Evolutionary conservation across 495 filamentous ascomycete species (phyloP), one percentile per base, ranked within the genome.

Genomic region (Penicillium subrubescens): DNA sequence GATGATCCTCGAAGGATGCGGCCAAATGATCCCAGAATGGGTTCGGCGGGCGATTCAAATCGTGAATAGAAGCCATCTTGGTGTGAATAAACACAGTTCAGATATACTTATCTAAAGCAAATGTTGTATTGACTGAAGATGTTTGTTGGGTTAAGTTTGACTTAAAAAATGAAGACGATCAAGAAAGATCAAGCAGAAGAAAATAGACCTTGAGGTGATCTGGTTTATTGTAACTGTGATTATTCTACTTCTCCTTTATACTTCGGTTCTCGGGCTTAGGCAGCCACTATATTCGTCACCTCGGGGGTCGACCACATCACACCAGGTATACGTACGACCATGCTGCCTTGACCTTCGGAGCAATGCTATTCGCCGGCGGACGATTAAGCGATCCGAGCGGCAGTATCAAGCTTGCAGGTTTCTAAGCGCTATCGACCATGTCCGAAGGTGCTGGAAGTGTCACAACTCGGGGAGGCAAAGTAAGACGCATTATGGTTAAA

Each of bases 11-110:
- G 8, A 81, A 67, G 41, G 57, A 59, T 7, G 64, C 64, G 51
- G 67, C 59, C 50, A 77, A 14, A 35, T 73, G 67, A 50, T 79
- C 75, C 77, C 77, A 79, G 56, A 80, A 73, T 5, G 75, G 70
- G 62, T 71, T 59, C 8, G 68, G 64, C n/a, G 64, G 67, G 23
- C 75, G 67, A 57, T 81, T 81, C 65, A 77, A 66, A 60, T 74
- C 65, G 54, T 78, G 74, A 58, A 80, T 70, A 31, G 73, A 73
- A 63, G 75, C 68, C 75, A 78, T 78, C 44, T 66, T 72, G 51
- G 52, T 57, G 35, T 25, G 41, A 25, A 12, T 17, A 62, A 43
- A 23, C 27, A 27, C 43, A 37, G 44, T 39, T 6, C 15, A 53
- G 46, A 48, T 34, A 27, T 29, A 48, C 29, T 50, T 59, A 50